Percentiles rank a stretch among this genome's conserved stretches.
phyloP scores from a whole-genome alignment of 805 yeast genomes.

The Kodamaea hsintzibuensis region DNA sequence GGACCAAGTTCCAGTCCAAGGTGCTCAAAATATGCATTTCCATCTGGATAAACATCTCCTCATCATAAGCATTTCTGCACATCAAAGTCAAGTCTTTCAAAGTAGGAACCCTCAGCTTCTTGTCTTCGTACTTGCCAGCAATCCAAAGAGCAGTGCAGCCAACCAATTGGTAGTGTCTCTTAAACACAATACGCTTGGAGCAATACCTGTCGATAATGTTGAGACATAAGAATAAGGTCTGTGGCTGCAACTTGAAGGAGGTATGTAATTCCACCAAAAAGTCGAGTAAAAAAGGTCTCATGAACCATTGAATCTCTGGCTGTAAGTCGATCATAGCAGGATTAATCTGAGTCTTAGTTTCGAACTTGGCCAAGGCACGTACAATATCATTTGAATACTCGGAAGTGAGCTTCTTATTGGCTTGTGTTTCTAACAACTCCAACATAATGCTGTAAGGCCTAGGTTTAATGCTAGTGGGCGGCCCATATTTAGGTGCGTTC shows the following conservation, averaged over 20 bases:
- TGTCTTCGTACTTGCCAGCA: slow-evolving; percentile 57
- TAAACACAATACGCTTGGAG: slow-evolving; percentile 46
- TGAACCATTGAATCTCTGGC: slow-evolving; percentile 50
- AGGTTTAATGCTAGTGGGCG: slow-evolving; percentile 30
- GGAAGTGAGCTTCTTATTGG: slow-evolving; percentile 40
- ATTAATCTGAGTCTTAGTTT: slow-evolving; percentile 42
- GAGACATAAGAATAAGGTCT: slow-evolving; percentile 44
- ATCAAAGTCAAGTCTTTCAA: slow-evolving; percentile 52
- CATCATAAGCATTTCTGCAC: slow-evolving; percentile 61
- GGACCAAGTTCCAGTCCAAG: slow-evolving; percentile 46
- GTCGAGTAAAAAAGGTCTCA: slow-evolving; percentile 47
- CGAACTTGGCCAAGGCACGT: slow-evolving; percentile 40
- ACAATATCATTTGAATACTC: slow-evolving; percentile 47
- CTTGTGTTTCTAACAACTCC: slow-evolving; percentile 48
- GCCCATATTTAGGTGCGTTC: slow-evolving; percentile 17
- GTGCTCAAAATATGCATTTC: slow-evolving; percentile 44
- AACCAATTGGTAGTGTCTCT: slow-evolving; percentile 48
- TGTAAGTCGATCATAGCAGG: slow-evolving; percentile 52
- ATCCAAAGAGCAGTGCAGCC: slow-evolving; percentile 51
- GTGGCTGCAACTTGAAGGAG: slow-evolving; percentile 42
- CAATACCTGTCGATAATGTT: slow-evolving; percentile 49
- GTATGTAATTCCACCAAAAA: slow-evolving; percentile 45
- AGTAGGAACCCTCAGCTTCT: slow-evolving; percentile 58
- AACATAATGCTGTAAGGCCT: slow-evolving; percentile 43
- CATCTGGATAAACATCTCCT: slow-evolving; percentile 51